Base-by-base conservation (phyloP, 306 rosid species). In the Hippophae gyantsensis region DNA sequence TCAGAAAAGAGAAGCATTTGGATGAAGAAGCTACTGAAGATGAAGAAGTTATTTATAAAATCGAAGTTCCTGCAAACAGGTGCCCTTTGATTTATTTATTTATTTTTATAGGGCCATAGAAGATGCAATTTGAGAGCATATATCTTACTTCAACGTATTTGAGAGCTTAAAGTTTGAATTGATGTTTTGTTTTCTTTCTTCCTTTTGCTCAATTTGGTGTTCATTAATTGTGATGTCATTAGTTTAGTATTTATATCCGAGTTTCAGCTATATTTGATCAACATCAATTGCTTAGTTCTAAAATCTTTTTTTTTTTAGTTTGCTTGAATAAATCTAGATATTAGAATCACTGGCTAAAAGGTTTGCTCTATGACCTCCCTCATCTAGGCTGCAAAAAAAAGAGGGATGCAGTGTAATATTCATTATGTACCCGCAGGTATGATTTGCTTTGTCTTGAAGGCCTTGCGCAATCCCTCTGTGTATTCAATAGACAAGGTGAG, bases 391-490 rank as follows among this genome's bases (percentile, higher is more conserved):
- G 42, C 23, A 43, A 18, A 1, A 32, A 40, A 56, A 52, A 41
- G 51, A 43, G 10, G 50, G 58, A 42, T 52, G 45, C 6, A 60
- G 46, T 26, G 67, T 50, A 40, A 44, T 2, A 1, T 10, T 44
- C 46, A 11, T 50, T 55, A 1, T 64, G 61, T 66, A 18, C 54
- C 52, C 42, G 50, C 72, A 90, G 97, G 77, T 90, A 90, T 68
- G 97, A 90, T 61, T 81, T 90, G 71, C 87, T 90, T 62, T 90
- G 95, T 68, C 90, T 90, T 13, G 97, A 90, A 74, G 97, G 97
- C 67, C 76, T 90, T 66, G 90, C 94, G 12, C 95, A 87, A 67
- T 82, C 95, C 1, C 94, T 90, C 40, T 79, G 87, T 48, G 67
- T 87, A 46, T 90, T 90, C 63, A 70, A 78, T 52, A 68, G 67